Percentiles rank a stretch among this genome's conserved stretches.
Evolutionary conservation across 306 rosid species (phyloP).

Genomic region (Begonia fuchsioides): DNA sequence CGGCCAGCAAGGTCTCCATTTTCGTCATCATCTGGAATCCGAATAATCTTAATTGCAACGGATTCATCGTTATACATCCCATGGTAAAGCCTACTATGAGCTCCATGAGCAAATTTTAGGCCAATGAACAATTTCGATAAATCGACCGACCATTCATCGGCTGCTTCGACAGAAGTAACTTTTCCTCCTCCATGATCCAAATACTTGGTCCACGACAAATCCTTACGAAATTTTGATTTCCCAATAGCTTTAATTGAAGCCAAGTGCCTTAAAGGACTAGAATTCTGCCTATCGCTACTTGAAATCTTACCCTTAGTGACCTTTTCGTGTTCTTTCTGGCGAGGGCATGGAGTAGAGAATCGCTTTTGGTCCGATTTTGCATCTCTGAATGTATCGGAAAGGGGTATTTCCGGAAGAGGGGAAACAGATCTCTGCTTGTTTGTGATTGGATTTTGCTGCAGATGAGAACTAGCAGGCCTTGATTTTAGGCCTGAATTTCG

Average conservation of each 20-base stretch:
- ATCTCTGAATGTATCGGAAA: constrained; percentile 54
- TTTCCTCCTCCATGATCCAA: constrained; percentile 64
- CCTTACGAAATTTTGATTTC: constrained; percentile 40
- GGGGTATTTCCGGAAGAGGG: constrained; percentile 33
- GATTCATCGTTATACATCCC: constrained; percentile 61
- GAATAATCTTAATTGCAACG: constrained; percentile 75
- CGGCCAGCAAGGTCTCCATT: constrained; percentile 37
- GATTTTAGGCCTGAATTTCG: constrained; percentile 29
- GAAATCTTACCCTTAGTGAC: constrained; percentile 26
- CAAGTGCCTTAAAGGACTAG: constrained; percentile 35
- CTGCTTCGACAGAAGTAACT: constrained; percentile 56
- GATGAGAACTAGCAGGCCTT: constrained; percentile 10
- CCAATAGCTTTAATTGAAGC: constrained; percentile 26
- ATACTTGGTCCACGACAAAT: constrained; percentile 48
- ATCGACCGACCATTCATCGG: constrained; percentile 65
- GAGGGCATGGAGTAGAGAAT: constrained; percentile 59
- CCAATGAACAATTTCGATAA: constrained; percentile 71
- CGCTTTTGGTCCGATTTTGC: constrained; percentile 50
- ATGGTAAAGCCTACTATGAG: constrained; percentile 86
- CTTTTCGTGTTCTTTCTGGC: constrained; percentile 29
- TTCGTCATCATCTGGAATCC: constrained; percentile 69
- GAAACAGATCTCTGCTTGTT: constrained; percentile 67
- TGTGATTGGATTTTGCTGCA: no score
- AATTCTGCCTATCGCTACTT: constrained; percentile 4
- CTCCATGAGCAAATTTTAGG: constrained; percentile 89